Evolutionary conservation across 2,329 filamentous ascomycete genomes (phyloP), one percentile per base, ranked within the genome.

Genomic region (Xylaria multiplex): DNA sequence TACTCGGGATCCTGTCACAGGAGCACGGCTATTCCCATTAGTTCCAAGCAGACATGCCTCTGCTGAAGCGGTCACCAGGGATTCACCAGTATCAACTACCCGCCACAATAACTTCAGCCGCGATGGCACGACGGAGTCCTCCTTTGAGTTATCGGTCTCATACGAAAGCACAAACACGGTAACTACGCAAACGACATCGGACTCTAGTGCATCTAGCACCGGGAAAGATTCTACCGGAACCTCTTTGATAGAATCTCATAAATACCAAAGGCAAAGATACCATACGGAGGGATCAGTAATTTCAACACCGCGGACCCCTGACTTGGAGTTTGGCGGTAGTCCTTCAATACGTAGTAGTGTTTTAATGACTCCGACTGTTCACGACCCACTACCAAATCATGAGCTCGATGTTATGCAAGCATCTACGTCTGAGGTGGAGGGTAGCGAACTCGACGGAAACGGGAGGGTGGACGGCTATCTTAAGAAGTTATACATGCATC

Each of bases 221-320:
- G 64, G 52, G 4, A 55, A 62, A 49, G 42, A 64, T 42, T 49
- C 62, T 49, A 58, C 60, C 30, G 46, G 62, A 40, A 64, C 46
- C n/a, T 60, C 62, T 32, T 60, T 62, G 27, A 59, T 61, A 9
- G 63, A 62, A n/a, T 50, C 46, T 16, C 62, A 58, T 50, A 64
- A 66, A 43, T 9, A 56, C 11, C 30, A 49, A n/a, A 46, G 46
- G 40, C 65, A 62, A 27, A 60, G 64, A 59, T 49, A 54, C 32
- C 14, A 22, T 19, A 62, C 67, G 22, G 49, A 52, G 58, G 55
- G 66, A 62, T 59, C 63, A n/a, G 70, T 69, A 37, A 62, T 63
- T 11, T 66, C 69, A n/a, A 71, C 64, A 61, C 75, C 75, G 16
- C 72, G 70, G 22, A 75, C 76, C 3, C 75, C 76, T 3, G 76